phyloP scores from a whole-genome alignment of 2,329 filamentous ascomycete genomes.

The Colletotrichum karsti region DNA sequence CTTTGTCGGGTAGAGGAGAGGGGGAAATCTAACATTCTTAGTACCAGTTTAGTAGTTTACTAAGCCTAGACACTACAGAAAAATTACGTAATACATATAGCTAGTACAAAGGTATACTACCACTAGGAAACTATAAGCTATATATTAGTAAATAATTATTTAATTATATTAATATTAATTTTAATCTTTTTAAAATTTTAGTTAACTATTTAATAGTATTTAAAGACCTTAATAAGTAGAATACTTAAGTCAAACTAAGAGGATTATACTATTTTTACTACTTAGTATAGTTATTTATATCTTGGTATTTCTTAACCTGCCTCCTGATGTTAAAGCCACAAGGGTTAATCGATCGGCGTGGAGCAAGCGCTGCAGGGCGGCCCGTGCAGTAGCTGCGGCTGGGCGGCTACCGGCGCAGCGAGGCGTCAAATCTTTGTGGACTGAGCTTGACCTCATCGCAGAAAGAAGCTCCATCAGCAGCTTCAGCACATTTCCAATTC shows the following conservation, averaged over 20 bases:
- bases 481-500: slow-evolving; percentile 10
- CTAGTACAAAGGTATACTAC: too few relatives aligned
- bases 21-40: not conserved
- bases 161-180: too few relatives aligned
- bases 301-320: too few relatives aligned
- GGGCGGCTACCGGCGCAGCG: not conserved
- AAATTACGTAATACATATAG: not conserved
- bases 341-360: not conserved
- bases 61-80: not conserved
- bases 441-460: slow-evolving; percentile 28
- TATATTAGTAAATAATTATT: too few relatives aligned
- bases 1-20: not conserved
- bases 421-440: slow-evolving; percentile 25
- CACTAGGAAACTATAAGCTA: too few relatives aligned
- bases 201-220: not conserved
- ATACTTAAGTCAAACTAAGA: too few relatives aligned
- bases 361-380: not conserved
- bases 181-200: too few relatives aligned
- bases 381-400: slow-evolving; percentile 17
- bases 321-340: not conserved
- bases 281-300: too few relatives aligned
- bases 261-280: not conserved
- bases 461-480: slow-evolving; percentile 24
- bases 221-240: not conserved
- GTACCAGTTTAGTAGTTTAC: not conserved